Conservation (phyloP, 371 early-diverging fungal species). For the Mucor circinelloides region DNA sequence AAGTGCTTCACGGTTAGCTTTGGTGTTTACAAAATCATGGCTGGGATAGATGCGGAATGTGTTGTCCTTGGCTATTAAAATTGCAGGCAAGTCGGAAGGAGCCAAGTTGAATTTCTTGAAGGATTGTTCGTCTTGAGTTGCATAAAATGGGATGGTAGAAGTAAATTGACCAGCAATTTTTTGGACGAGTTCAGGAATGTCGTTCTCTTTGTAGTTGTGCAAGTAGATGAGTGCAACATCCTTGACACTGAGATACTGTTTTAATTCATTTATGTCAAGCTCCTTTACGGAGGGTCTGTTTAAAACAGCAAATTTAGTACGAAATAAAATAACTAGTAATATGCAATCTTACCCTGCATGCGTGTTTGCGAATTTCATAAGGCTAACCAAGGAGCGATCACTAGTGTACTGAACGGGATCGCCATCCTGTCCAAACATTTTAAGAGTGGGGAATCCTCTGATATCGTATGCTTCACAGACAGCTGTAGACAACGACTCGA, state of each 20-base stretch:
- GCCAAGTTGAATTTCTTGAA: conserved; percentile 26
- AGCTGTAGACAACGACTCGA: conserved; percentile 11
- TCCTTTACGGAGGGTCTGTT: conserved; percentile 32
- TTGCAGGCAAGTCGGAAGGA: conserved; percentile 29
- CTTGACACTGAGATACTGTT: conserved; percentile 20
- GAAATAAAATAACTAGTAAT: not conserved
- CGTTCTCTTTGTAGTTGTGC: conserved; percentile 18
- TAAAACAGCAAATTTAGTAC: not conserved
- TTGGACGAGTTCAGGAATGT: conserved; percentile 22
- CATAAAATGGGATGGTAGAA: conserved; percentile 35
- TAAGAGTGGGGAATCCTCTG: conserved; percentile 83
- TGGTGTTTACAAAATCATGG: conserved; percentile 30
- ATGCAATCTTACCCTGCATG: conserved; percentile 29
- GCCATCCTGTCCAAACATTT: conserved; percentile 47
- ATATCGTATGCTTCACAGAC: conserved; percentile 65
- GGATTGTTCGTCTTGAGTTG: conserved; percentile 27
- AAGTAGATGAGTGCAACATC: conserved; percentile 41
- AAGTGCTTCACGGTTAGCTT: conserved; percentile 21
- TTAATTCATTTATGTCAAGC: conserved; percentile 22
- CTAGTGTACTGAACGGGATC: conserved; percentile 21
- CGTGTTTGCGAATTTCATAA: conserved; percentile 53
- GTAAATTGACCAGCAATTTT: conserved; percentile 27
- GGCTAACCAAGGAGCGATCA: conserved; percentile 54
- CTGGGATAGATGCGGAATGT: conserved; percentile 25
- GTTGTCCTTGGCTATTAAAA: conserved; percentile 44